Conservation (phyloP, 495 filamentous ascomycete species). For the Penicillium malachiteum region DNA sequence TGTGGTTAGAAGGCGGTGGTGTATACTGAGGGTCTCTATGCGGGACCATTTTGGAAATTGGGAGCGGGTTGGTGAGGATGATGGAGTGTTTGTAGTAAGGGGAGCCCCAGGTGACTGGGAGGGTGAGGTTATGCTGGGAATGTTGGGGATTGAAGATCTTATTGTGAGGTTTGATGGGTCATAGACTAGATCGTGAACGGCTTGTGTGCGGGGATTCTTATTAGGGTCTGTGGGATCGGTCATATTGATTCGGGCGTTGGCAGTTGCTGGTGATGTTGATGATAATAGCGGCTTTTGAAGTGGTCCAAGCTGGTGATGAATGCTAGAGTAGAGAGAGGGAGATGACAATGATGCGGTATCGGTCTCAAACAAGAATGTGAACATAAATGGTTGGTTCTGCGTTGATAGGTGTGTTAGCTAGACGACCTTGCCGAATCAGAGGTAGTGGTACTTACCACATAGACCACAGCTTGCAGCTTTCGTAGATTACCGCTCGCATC, state of each 20-base stretch:
- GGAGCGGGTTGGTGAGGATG: conserved; percentile 66
- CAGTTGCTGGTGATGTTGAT: conserved; percentile 60
- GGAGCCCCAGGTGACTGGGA: conserved; percentile 9
- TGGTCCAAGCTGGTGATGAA: conserved; percentile 79
- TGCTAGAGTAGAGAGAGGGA: conserved; percentile 70
- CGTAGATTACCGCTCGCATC: conserved; percentile 20
- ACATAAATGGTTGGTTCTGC: conserved; percentile 81
- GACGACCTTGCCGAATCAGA: neutral
- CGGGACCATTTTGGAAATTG: conserved; percentile 59
- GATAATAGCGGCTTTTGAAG: conserved; percentile 68
- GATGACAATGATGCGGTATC: conserved; percentile 64
- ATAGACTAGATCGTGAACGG: conserved; percentile 83
- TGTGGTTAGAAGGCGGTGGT: conserved; percentile 79
- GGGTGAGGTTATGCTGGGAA: conserved; percentile 59
- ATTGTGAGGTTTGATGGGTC: conserved; percentile 75
- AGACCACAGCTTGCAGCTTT: conserved; percentile 70
- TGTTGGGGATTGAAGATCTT: conserved; percentile 85
- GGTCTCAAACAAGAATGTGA: conserved; percentile 81
- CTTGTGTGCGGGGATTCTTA: conserved; percentile 33
- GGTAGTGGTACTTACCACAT: conserved; percentile 46
- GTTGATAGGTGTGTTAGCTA: neutral
- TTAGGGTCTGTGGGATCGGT: conserved; percentile 28
- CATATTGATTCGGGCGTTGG: conserved; percentile 46
- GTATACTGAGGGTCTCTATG: conserved; percentile 85
- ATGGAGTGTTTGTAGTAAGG: conserved; percentile 54